phyloP scores from a whole-genome alignment of 2,329 filamentous ascomycete species.

The Pestalotiopsis sp. region DNA sequence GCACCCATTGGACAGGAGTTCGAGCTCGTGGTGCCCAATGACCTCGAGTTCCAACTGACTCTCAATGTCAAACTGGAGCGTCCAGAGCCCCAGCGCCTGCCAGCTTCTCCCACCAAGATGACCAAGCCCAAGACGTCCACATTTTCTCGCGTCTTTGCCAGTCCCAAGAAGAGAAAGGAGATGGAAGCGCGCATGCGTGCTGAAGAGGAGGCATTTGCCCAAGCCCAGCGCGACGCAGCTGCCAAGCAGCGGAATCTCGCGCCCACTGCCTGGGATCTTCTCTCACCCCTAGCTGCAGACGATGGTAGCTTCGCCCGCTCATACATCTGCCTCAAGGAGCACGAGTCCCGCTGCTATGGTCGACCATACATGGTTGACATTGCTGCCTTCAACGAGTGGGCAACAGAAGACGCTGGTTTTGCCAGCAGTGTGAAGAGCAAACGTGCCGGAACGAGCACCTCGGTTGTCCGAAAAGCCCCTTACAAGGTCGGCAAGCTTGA shows the following conservation, averaged over 20 bases:
- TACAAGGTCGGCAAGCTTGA: conserved; percentile 96
- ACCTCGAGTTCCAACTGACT: conserved; percentile 98
- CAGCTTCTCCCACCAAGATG: conserved; percentile 64
- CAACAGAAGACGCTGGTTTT: conserved; percentile 78
- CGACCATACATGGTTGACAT: conserved; percentile 87
- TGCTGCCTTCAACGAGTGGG: conserved; percentile 98
- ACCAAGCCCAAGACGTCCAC: conserved; percentile 78
- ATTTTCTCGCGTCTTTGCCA: conserved; percentile 90
- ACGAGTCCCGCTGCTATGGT: conserved; percentile 86
- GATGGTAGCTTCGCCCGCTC: conserved; percentile 94
- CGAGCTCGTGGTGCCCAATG: conserved; percentile 93
- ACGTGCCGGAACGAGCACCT: conserved; percentile 62
- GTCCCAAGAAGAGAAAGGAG: conserved; percentile 96
- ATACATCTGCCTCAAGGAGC: conserved; percentile 92
- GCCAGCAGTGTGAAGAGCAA: conserved; percentile 95
- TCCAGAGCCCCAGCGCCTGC: conserved; percentile 62
- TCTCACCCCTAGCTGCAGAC: conserved; percentile 83
- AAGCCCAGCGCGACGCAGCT: conserved; percentile 66
- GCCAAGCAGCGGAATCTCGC: conserved; percentile 64
- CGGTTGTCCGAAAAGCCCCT: conserved; percentile 81
- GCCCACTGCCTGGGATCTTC: conserved; percentile 80
- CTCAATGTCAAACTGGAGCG: conserved; percentile 93
- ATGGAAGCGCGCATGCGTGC: conserved; percentile 83
- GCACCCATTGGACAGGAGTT: conserved; percentile 98
- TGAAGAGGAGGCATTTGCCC: conserved; percentile 74